Percentiles rank a stretch among this genome's conserved stretches.
These are phyloP conservation scores for Echria macrotheca DNA, from an alignment of 495 filamentous ascomycete genomes.

Conservation along the genomic window DNA sequence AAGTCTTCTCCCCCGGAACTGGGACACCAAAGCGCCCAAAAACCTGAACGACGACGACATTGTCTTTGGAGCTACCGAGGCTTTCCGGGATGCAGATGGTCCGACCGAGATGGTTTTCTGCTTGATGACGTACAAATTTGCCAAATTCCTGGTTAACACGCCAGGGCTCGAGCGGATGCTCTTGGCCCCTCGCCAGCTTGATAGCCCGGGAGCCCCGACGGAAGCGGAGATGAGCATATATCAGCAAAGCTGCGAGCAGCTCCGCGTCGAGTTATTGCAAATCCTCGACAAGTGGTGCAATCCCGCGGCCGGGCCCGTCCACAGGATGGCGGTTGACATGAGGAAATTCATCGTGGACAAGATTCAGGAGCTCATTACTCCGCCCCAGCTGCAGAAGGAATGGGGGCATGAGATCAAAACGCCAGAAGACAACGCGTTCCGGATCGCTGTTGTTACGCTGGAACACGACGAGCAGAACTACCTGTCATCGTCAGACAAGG, in stretches of 20 bases:
- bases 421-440: conserved; percentile 44
- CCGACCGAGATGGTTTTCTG: conserved; percentile 66
- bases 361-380: conserved; percentile 39
- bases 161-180: conserved; percentile 38
- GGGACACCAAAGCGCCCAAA: conserved; percentile 45
- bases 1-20: conserved; percentile 40
- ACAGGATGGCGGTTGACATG: conserved; percentile 48
- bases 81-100: conserved; percentile 47
- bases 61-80: conserved; percentile 50
- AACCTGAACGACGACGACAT: conserved; percentile 58
- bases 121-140: conserved; percentile 49
- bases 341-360: conserved; percentile 39
- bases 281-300: conserved; percentile 56
- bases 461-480: conserved; percentile 42
- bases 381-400: conserved; percentile 39
- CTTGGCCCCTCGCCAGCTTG: conserved; percentile 30
- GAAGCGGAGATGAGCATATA: conserved; percentile 44
- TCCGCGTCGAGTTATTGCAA: conserved; percentile 38
- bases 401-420: conserved; percentile 32
- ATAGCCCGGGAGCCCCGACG: conserved; percentile 8
- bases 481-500: conserved; percentile 27
- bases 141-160: conserved; percentile 42
- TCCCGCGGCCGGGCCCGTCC: conserved; percentile 52
- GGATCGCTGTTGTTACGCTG: conserved; percentile 34
- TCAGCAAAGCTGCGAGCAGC: conserved; percentile 40